A percentile compares a stretch with the other conserved stretches of the same genome.
Evolutionary conservation across 139 green algal species (phyloP).

Genomic region (Picochlorum sp.): DNA sequence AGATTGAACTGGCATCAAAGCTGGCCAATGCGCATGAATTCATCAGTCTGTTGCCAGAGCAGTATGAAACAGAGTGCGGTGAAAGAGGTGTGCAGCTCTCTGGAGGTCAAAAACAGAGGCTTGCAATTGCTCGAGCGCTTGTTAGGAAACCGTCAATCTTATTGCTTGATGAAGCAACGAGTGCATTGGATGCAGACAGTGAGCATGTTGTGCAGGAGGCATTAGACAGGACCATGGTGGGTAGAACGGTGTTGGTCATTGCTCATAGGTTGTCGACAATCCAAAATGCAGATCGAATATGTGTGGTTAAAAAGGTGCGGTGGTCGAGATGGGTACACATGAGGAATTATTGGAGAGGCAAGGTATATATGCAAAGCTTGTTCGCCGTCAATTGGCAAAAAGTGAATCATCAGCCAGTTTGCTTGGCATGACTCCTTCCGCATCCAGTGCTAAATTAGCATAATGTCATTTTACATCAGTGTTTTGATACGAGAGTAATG

Average conservation of each 20-base stretch:
- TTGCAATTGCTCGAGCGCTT: conserved; percentile 87
- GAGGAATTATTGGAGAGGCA: conserved; percentile 38
- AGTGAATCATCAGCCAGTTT: background rate
- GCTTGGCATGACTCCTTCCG: background rate
- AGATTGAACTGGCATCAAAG: conserved; percentile 28
- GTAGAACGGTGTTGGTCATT: conserved; percentile 81
- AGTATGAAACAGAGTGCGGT: conserved; percentile 77
- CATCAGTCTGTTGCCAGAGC: conserved; percentile 58
- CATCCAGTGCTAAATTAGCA: background rate
- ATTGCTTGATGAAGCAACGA: conserved; percentile 91
- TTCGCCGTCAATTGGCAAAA: conserved; percentile 42
- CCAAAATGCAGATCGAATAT: conserved; percentile 68
- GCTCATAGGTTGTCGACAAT: conserved; percentile 87
- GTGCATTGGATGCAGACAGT: conserved; percentile 61
- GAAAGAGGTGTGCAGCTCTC: conserved; percentile 69
- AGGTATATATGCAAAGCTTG: conserved; percentile 48
- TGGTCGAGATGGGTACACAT: conserved; percentile 54
- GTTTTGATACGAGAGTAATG: too few relatives aligned
- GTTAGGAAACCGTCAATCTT: conserved; percentile 67
- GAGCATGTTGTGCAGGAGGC: conserved; percentile 84
- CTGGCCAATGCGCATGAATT: conserved; percentile 78
- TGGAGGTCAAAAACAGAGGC: conserved; percentile 86
- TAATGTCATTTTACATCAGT: background rate
- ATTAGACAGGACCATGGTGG: conserved; percentile 73
- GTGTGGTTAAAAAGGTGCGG: conserved; percentile 48